Conservation (phyloP, 306 rosid species). For the Astragalus membranaceus region DNA sequence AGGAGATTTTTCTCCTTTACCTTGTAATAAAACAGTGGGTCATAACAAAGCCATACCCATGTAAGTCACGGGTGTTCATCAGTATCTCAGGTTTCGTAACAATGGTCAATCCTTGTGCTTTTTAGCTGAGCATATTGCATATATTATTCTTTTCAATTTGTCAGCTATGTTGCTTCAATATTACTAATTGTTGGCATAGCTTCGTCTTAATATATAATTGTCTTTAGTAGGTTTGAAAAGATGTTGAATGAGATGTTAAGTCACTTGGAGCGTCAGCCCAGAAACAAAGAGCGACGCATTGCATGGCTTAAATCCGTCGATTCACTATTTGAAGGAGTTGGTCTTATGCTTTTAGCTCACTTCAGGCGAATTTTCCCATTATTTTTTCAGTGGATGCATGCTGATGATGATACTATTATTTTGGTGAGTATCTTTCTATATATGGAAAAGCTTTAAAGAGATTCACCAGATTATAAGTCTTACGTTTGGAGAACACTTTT, state of each 20-base stretch:
- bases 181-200: background rate
- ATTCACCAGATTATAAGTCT: background rate
- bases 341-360: conserved; percentile 74
- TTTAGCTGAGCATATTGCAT: conserved; percentile 1
- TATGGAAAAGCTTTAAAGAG: background rate
- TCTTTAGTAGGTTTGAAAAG: conserved; percentile 65
- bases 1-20: background rate
- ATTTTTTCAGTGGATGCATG: conserved; percentile 85
- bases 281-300: conserved; percentile 78
- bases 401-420: conserved; percentile 69
- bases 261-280: conserved; percentile 94
- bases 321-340: conserved; percentile 53
- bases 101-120: background rate
- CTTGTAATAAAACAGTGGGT: background rate
- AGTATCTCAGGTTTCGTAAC: background rate
- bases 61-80: background rate
- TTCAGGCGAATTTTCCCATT: conserved; percentile 83
- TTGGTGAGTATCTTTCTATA: conserved; percentile 49
- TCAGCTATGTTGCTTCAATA: background rate
- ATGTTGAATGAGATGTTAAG: conserved; percentile 80
- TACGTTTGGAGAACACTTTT: background rate
- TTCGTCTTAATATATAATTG: conserved; percentile 7
- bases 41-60: background rate
- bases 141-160: background rate
- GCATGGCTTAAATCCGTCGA: conserved; percentile 71